A percentile compares a stretch with the other conserved stretches of the same genome.
These are phyloP conservation scores for Stenogyne calaminthoides DNA, from an alignment of 305 asterid genomes.

Conservation along the genomic window DNA sequence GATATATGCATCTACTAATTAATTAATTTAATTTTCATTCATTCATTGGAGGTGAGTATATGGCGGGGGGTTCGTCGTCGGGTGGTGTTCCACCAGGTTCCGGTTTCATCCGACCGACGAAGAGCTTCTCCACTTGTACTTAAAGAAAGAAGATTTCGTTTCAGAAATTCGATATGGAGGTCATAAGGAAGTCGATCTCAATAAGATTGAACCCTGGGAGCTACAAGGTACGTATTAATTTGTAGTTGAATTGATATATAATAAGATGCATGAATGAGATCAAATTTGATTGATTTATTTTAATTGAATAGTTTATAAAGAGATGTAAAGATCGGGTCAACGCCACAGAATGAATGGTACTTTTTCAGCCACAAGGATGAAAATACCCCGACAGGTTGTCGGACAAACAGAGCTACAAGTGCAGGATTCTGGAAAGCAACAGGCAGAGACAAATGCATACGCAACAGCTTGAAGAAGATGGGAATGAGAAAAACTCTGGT, in stretches of 20 bases:
- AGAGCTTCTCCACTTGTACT: constrained; percentile 79
- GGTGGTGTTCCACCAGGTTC: constrained; percentile 85
- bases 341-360: constrained; percentile 87
- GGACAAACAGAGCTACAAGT: constrained; percentile 75
- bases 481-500: constrained; percentile 89
- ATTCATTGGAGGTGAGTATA: not conserved
- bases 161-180: constrained; percentile 90
- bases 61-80: constrained; percentile 44
- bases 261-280: too few species aligned
- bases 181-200: constrained; percentile 76
- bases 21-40: not conserved
- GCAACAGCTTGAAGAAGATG: constrained; percentile 63
- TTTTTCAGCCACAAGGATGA: constrained; percentile 88
- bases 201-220: constrained; percentile 87
- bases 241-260: too few species aligned
- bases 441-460: constrained; percentile 79
- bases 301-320: too few species aligned
- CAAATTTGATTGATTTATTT: too few species aligned
- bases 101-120: constrained; percentile 91
- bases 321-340: constrained; percentile 81
- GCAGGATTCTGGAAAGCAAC: constrained; percentile 95
- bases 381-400: constrained; percentile 81
- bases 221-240: constrained; percentile 50
- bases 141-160: constrained; percentile 74
- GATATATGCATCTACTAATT: not conserved